Conservation (phyloP, 2,329 filamentous ascomycete species). For the Sphaerulina vaccinii region DNA sequence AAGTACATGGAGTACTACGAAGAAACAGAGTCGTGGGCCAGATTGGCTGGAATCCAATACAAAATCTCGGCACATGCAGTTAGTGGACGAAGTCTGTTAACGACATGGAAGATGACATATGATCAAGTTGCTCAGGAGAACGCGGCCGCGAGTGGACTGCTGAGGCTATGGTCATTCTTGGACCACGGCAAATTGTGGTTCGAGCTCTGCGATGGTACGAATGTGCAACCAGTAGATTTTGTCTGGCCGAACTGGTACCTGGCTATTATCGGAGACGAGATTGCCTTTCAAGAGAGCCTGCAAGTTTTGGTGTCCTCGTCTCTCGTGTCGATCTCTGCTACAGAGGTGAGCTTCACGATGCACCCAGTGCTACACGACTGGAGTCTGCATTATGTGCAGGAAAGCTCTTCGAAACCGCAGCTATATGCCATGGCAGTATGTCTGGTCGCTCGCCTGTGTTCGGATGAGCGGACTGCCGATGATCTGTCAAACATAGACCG, state of each 20-base stretch:
- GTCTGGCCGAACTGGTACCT: background rate
- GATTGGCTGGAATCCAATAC: background rate
- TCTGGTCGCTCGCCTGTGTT: too few species aligned
- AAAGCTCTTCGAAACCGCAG: too few species aligned
- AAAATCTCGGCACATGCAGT: too few species aligned
- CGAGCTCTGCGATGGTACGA: background rate
- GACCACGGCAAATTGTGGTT: slow-evolving; percentile 2
- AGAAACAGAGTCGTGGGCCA: background rate
- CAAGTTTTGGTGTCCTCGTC: background rate
- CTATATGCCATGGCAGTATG: too few species aligned
- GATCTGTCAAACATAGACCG: too few species aligned
- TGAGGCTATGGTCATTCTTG: slow-evolving; percentile 20
- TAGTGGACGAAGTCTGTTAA: slow-evolving; percentile 30
- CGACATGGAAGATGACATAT: slow-evolving; percentile 38
- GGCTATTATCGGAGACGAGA: background rate
- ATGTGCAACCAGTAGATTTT: background rate
- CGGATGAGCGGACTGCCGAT: too few species aligned
- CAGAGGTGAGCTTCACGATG: background rate
- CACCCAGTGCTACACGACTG: background rate
- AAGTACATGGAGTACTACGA: slow-evolving; percentile 7
- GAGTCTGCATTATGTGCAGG: background rate
- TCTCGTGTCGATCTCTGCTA: too few species aligned
- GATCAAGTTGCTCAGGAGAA: slow-evolving; percentile 30
- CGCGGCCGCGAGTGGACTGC: slow-evolving; percentile 27
- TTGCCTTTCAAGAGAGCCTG: background rate